Conservation (phyloP, 495 filamentous ascomycete genomes). For the Penicillium egyptiacum region DNA sequence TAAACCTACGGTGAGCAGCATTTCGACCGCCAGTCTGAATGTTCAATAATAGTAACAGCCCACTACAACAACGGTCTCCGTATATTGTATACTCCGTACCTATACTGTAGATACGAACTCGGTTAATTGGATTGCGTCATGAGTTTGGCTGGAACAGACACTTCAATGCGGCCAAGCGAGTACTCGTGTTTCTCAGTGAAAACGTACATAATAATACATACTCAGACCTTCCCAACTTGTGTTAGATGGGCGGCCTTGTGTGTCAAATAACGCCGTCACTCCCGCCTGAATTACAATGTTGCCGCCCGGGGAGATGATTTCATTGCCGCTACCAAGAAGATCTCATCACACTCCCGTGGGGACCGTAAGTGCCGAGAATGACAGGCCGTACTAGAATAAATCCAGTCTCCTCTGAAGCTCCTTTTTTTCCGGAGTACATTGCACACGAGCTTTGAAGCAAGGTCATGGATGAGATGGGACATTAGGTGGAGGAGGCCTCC, state of each 20-base stretch:
- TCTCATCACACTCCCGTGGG: conserved; percentile 10
- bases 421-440: not conserved
- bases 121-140: not conserved
- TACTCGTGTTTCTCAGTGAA: not conserved
- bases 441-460: conserved; percentile 4
- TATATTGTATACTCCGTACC: not conserved
- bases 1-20: conserved; percentile 7
- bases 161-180: not conserved
- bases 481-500: conserved; percentile 25
- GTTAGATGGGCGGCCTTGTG: not conserved
- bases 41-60: not conserved
- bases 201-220: not conserved
- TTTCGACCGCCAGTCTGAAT: conserved; percentile 4
- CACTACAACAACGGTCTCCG: not conserved
- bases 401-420: not conserved
- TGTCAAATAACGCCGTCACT: conserved; percentile 3
- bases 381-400: not conserved
- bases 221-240: not conserved
- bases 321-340: conserved; percentile 1
- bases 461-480: conserved; percentile 15
- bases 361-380: not conserved
- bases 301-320: conserved; percentile 7
- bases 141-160: not conserved
- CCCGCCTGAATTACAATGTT: conserved; percentile 5
- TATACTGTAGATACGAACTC: not conserved